Percentiles rank a stretch among this genome's conserved stretches.
Conservation (phyloP, 2,329 filamentous ascomycete genomes). For the Ophiostoma fasciatum region DNA sequence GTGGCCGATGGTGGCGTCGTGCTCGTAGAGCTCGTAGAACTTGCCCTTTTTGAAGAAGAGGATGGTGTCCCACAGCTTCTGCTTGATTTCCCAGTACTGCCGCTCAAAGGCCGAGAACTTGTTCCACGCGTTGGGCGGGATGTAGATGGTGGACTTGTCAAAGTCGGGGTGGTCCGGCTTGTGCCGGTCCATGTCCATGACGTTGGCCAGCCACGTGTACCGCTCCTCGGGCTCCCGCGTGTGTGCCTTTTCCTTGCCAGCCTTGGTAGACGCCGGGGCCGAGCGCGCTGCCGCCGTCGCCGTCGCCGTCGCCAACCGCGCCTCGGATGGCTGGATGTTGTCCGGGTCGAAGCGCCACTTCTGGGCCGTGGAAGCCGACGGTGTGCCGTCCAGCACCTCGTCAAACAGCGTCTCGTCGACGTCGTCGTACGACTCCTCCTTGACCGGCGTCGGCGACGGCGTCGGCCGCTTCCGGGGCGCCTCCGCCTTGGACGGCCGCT, state of each 20-base stretch:
- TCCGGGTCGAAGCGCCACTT: slow-evolving; percentile 60
- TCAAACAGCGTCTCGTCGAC: slow-evolving; percentile 33
- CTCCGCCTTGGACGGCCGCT: slow-evolving; percentile 42
- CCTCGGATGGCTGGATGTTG: slow-evolving; percentile 22
- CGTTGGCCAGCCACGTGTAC: slow-evolving; percentile 79
- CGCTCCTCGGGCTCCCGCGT: slow-evolving; percentile 71
- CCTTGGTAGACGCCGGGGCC: slow-evolving; percentile 17
- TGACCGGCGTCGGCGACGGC: slow-evolving; percentile 27
- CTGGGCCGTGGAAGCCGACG: slow-evolving; percentile 56
- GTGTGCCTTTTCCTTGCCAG: slow-evolving; percentile 52
- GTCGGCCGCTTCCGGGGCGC: slow-evolving; percentile 48
- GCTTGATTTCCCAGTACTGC: slow-evolving; percentile 99
- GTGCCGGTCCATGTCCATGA: slow-evolving; percentile 72
- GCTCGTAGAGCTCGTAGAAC: slow-evolving; percentile 97
- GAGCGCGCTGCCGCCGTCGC: slow-evolving; percentile 7
- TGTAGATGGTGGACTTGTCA: slow-evolving; percentile 79
- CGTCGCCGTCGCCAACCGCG: slow-evolving; percentile 3
- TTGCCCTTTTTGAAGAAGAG: slow-evolving; percentile 99
- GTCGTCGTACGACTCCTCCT: background rate
- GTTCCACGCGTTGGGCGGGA: slow-evolving; percentile 64
- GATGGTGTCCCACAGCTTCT: slow-evolving; percentile 92
- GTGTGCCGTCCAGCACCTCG: slow-evolving; percentile 38
- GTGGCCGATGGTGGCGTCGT: slow-evolving; percentile 90
- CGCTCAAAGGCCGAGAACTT: slow-evolving; percentile 92
- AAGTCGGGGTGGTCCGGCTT: slow-evolving; percentile 71